Evolutionary conservation across 2,329 filamentous ascomycete genomes (phyloP).

Genomic region (Cercospora beticola): DNA sequence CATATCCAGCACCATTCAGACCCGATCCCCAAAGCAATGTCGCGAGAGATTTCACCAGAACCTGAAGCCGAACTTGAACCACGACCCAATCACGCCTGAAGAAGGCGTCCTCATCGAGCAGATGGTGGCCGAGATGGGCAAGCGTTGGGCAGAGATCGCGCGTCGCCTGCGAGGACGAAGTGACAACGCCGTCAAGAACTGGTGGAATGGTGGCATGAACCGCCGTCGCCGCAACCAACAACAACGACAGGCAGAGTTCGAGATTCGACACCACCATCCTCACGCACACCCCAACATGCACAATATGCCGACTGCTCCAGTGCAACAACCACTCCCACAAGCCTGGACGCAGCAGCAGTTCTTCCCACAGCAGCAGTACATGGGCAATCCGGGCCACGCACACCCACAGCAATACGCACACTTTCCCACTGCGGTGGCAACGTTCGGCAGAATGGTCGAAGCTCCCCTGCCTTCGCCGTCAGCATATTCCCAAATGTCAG

Average conservation of each 20-base stretch:
- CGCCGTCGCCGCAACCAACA: constrained; percentile 56
- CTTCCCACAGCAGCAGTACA: constrained; percentile 30
- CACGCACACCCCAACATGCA: constrained; percentile 28
- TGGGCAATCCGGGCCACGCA: constrained; percentile 24
- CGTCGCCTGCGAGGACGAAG: constrained; percentile 77
- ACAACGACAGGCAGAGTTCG: constrained; percentile 38
- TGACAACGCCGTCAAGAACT: constrained; percentile 96
- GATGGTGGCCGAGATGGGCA: constrained; percentile 75
- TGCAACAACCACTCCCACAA: constrained; percentile 31
- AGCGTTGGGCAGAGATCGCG: constrained; percentile 91
- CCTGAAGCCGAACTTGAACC: constrained; percentile 76
- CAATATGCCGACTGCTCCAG: constrained; percentile 25
- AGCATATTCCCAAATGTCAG: constrained; percentile 62
- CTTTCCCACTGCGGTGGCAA: constrained; percentile 32
- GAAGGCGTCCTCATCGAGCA: constrained; percentile 71
- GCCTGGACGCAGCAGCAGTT: constrained; percentile 26
- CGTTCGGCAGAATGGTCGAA: constrained; percentile 45
- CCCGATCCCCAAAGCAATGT: constrained; percentile 89
- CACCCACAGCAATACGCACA: constrained; percentile 36
- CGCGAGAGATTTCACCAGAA: constrained; percentile 94
- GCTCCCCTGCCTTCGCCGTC: constrained; percentile 63
- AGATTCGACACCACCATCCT: constrained; percentile 34
- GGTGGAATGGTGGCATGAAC: constrained; percentile 95
- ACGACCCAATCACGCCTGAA: constrained; percentile 77
- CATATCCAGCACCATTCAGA: constrained; percentile 72